phyloP scores from a whole-genome alignment of 345 rosid genomes.

The Camelina laxa region DNA sequence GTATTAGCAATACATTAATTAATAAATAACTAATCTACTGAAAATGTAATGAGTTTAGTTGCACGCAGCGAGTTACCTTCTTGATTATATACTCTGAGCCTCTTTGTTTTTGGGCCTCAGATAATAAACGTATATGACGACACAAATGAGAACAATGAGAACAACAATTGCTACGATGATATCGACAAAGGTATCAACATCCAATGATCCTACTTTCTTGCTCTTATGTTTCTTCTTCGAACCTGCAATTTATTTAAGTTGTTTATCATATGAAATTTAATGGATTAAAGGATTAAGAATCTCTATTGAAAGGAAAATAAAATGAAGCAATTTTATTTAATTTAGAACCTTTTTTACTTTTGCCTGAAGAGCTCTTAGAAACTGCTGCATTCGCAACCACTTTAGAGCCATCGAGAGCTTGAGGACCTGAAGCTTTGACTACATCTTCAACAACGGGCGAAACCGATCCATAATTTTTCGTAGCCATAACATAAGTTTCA shows the following conservation, averaged over 20 bases:
- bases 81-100: background rate
- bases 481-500: constrained; percentile 12
- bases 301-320: background rate
- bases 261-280: background rate
- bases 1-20: background rate
- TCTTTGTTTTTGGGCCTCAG: constrained; percentile 5
- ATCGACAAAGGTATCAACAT: background rate
- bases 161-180: constrained; percentile 12
- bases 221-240: background rate
- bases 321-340: background rate
- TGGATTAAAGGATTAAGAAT: background rate
- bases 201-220: background rate
- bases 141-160: constrained; percentile 9
- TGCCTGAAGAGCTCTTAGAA: background rate
- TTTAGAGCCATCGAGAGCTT: constrained; percentile 9
- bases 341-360: background rate
- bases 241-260: constrained; percentile 12
- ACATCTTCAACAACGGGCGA: background rate
- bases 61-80: constrained; percentile 20
- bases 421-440: constrained; percentile 4
- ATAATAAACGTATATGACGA: background rate
- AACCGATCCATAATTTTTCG: background rate
- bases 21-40: background rate
- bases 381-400: background rate
- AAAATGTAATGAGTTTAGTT: background rate